Evolutionary conservation across 2,329 filamentous ascomycete species (phyloP).

Genomic region (Cytospora schulzeri): DNA sequence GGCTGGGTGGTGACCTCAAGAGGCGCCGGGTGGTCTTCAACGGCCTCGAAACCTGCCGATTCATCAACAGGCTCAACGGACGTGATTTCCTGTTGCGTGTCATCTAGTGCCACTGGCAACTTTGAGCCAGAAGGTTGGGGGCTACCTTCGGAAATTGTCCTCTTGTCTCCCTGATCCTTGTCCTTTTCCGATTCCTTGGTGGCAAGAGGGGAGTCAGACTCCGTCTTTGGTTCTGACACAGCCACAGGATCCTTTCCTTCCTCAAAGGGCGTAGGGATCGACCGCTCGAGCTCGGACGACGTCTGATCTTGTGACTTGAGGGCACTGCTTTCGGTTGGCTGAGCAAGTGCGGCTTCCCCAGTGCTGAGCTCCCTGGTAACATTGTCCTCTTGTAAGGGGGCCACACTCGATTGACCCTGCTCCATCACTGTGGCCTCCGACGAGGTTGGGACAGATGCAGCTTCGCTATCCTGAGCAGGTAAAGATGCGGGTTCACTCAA

Average conservation of each 20-base stretch:
- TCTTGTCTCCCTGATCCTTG: conserved; percentile 10
- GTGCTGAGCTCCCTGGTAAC: not conserved
- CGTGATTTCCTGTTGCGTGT: not conserved
- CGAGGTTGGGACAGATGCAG: not conserved
- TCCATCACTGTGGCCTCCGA: not conserved
- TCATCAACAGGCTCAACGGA: not conserved
- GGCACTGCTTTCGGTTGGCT: not conserved
- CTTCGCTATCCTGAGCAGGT: not conserved
- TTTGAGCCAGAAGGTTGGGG: not conserved
- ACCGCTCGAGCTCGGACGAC: not conserved
- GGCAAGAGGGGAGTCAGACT: not conserved
- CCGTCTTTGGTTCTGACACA: not conserved
- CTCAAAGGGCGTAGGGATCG: not conserved
- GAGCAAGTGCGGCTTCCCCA: not conserved
- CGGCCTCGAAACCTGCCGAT: not conserved
- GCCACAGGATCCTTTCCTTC: not conserved
- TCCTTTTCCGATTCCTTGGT: conserved; percentile 8
- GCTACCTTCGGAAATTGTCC: not conserved
- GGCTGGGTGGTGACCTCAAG: not conserved
- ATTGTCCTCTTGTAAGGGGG: not conserved
- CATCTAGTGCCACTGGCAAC: not conserved
- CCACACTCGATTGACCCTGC: not conserved
- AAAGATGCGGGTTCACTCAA: not conserved
- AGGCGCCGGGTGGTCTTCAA: not conserved
- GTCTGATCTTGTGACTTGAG: not conserved